These are phyloP conservation scores for Dendrobium huoshanense DNA, from an alignment of 106 monocot species.

Conservation along the genomic window DNA sequence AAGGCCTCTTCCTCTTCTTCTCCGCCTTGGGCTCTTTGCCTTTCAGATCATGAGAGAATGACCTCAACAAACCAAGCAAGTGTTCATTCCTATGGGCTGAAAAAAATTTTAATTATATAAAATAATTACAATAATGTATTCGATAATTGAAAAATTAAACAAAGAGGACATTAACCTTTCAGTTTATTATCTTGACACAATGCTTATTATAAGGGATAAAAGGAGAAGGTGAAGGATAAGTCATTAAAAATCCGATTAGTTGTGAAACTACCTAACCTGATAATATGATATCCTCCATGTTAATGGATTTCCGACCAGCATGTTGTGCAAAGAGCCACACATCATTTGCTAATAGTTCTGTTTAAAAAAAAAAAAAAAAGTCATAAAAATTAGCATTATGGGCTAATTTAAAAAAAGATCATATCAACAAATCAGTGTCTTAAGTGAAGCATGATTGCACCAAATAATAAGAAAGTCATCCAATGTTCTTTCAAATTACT, in stretches of 20 bases:
- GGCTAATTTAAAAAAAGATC: neutral
- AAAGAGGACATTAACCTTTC: neutral
- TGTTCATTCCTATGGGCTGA: constrained; percentile 86
- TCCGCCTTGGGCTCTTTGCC: constrained; percentile 53
- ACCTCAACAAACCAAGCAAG: constrained; percentile 48
- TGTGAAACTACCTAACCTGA: constrained; percentile 30
- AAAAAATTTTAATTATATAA: neutral
- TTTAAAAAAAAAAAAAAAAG: neutral
- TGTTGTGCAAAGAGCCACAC: constrained; percentile 77
- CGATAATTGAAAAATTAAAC: neutral
- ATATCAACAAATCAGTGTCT: too few species aligned
- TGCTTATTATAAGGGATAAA: neutral
- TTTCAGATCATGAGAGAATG: constrained; percentile 68
- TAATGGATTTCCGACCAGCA: constrained; percentile 81
- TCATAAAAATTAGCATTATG: neutral
- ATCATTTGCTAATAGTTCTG: constrained; percentile 78
- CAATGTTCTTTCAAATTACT: too few species aligned
- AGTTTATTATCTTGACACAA: neutral
- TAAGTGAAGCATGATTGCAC: too few species aligned
- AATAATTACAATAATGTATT: neutral
- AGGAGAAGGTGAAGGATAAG: neutral
- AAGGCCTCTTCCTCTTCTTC: constrained; percentile 78
- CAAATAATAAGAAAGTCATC: too few species aligned
- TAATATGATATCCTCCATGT: constrained; percentile 86
- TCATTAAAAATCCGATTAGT: neutral